Base-by-base conservation (phyloP, 495 filamentous ascomycete genomes). In the Geoglossum glabrum region DNA sequence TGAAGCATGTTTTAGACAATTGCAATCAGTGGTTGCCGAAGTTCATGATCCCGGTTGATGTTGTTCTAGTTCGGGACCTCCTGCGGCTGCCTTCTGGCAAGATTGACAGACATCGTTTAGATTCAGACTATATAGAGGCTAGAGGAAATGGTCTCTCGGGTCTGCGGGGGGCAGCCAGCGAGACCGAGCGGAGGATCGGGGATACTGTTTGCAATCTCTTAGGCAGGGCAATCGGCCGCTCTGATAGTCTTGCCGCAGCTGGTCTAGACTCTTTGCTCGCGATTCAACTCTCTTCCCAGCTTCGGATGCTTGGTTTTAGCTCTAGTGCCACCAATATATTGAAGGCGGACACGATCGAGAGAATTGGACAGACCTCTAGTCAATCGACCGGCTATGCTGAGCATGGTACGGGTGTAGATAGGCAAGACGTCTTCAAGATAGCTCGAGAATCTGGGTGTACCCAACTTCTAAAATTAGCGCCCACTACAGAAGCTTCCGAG, bases 1-100 rank as follows among this genome's bases (percentile, higher is more conserved):
- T 64, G 13, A 56, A 69, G 10, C 65, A 65, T 5, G 71, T 92
- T 17, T 62, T 74, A 38, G 62, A 78, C 26, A 72, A 72, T n/a
- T 90, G 83, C 63, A 71, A 69, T 26, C 73, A 72, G 33, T 90
- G 84, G 83, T 71, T 93, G 3, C 86, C 87, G 2, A 67, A 72
- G 0, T 87, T 82, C 62, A 92, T 92, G 87, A 66, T 89, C 0
- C 87, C 87, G 8, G 72, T 75, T 6, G 82, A 89, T 57, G 70
- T 90, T 36, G 67, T 85, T 3, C 59, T 84, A 0, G 64, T 83
- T 38, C 45, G 70, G 13, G 69, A 75, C 26, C 78, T 90, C 25
- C 87, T 87, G 0, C 76, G 79, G 27, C 69, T 90, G 15, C 67
- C 85, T n/a, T 88, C 85, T 0, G 87, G 87, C 2, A 94, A 94